Base-by-base conservation (phyloP, 2,329 filamentous ascomycete species). In the Sclerotinia trifoliorum region DNA sequence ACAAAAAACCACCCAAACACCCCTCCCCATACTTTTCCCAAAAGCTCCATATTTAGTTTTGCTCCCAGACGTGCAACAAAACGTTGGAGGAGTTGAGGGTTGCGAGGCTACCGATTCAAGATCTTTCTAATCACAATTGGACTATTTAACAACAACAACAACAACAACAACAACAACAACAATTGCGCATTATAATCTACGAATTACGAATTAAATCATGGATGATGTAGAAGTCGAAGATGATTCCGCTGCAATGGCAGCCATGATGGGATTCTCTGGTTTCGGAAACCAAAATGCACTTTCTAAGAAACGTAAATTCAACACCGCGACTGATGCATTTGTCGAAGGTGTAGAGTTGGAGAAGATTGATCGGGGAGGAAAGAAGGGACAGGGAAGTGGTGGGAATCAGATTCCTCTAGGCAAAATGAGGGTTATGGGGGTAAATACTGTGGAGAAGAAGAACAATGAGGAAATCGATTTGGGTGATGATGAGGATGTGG, bases 251-350 rank as follows among this genome's bases (percentile, higher is more conserved):
- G 72, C 70, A 15, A 73, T 75, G 73, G 82, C 85, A 61, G 84
- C 85, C 54, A 83, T 85, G 58, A 90, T 93, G 88, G 91, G 91
- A 71, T 93, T 93, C 78, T 84, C 88, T 11, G 84, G 86, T 68
- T 94, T 94, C 75, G 90, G 90, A 72, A 78, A 80, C 13, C 81
- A 84, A 72, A 77, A 80, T 65, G 80, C 78, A 3, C 80, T 83
- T 1, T 56, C 82, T 55, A 91, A 90, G 78, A 90, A 90, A 77
- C 85, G 90, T 70, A 89, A 88, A 75, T 89, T 86, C 78, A 87
- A 90, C 74, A 81, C 84, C 24, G 79, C 81, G 39, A 80, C 79
- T 62, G 86, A 86, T 73, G 84, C 83, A 49, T 81, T 83, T 67
- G 78, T 83, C 56, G 78, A 79, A 65, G 77, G 75, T 21, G 76